A percentile compares a stretch with the other conserved stretches of the same genome.
These are phyloP conservation scores for Termitomyces sp. DNA, from an alignment of 768 basidiomycete genomes.

Conservation along the genomic window DNA sequence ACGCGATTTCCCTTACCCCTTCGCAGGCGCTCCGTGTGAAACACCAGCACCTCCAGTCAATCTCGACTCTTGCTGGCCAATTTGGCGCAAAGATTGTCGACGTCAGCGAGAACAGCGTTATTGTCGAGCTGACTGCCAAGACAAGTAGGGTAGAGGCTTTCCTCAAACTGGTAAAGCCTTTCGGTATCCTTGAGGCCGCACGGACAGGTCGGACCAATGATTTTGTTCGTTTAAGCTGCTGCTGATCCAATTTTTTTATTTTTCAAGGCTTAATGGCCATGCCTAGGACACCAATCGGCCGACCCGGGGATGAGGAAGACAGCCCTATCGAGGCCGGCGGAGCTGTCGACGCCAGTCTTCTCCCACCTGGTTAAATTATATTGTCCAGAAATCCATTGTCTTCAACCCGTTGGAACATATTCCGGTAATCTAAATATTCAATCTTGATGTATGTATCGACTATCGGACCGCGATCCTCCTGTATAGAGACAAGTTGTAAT, in stretches of 20 bases:
- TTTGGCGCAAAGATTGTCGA: slow-evolving; percentile 94
- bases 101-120: slow-evolving; percentile 90
- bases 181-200: slow-evolving; percentile 93
- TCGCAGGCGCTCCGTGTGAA: slow-evolving; percentile 85
- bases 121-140: slow-evolving; percentile 94
- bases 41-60: slow-evolving; percentile 85
- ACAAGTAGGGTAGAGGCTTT: slow-evolving; percentile 90
- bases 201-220: slow-evolving; percentile 60
- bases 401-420: background rate
- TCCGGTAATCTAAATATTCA: background rate
- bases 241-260: no score
- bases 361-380: slow-evolving; percentile 79
- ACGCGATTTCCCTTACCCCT: slow-evolving; percentile 49
- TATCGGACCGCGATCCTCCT: background rate
- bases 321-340: slow-evolving; percentile 29
- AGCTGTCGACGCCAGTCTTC: slow-evolving; percentile 81
- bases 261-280: slow-evolving; percentile 89
- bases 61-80: slow-evolving; percentile 76
- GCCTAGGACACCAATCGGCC: slow-evolving; percentile 87
- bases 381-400: background rate
- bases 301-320: slow-evolving; percentile 27
- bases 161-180: slow-evolving; percentile 85
- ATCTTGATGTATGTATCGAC: background rate
- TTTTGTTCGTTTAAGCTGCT: background rate
- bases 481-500: background rate